These are phyloP conservation scores for Emmonsia crescens DNA, from an alignment of 2,329 filamentous ascomycete genomes.

Conservation along the genomic window DNA sequence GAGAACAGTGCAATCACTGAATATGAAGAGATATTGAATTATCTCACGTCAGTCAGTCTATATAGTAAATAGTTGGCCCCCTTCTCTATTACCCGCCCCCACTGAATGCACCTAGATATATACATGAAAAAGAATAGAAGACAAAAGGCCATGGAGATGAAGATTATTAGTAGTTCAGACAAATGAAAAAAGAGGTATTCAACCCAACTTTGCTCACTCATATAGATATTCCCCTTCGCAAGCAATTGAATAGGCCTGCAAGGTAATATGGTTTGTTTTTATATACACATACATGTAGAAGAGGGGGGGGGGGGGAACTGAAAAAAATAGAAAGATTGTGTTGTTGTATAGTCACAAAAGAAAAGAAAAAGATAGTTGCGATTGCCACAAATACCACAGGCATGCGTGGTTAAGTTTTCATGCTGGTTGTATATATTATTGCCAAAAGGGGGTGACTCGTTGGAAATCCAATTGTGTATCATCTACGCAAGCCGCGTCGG, in stretches of 20 bases:
- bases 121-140: not conserved
- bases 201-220: not conserved
- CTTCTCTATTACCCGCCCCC: not conserved
- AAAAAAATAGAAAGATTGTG: too few species aligned
- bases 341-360: not conserved
- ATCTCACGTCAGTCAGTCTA: not conserved
- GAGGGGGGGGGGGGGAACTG: too few species aligned
- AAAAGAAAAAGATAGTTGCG: not conserved
- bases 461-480: conserved; percentile 7
- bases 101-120: not conserved
- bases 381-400: too few species aligned
- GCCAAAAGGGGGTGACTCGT: too few species aligned
- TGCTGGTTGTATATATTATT: too few species aligned
- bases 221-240: too few species aligned
- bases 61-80: too few species aligned
- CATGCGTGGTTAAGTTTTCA: too few species aligned
- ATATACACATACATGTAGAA: too few species aligned
- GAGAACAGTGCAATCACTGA: too few species aligned
- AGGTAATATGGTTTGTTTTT: not conserved
- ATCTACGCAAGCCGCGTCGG: conserved; percentile 24
- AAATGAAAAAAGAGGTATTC: not conserved
- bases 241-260: not conserved
- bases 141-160: not conserved
- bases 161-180: too few species aligned
- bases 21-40: too few species aligned